Evolutionary conservation across 306 rosid genomes (phyloP), one percentile per base, ranked within the genome.

Genomic region (Arachis hypogaea): DNA sequence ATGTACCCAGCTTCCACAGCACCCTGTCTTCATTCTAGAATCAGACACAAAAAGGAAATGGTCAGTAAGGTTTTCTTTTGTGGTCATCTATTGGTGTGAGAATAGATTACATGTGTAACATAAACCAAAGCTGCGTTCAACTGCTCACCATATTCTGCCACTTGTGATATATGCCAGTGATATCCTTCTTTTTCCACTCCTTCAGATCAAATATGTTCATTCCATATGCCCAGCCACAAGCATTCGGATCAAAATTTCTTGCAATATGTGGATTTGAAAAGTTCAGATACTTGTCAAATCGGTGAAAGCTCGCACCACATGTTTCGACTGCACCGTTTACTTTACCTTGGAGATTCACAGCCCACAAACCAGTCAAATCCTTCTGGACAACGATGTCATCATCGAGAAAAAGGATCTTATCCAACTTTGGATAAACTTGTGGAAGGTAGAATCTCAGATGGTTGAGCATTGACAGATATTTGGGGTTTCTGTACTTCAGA

Each of bases 291-390:
- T 90, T 95, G 89, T 95, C 93, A 63, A 95, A 92, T 52, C 98
- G 88, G 80, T 92, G 96, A 85, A 94, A 95, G 76, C 98, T 95
- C 71, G 79, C 83, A 62, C 96, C 92, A 79, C 99, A 95, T 40
- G 97, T 95, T 88, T 92, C 98, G 44, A 95, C 99, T 1, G 98
- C 99, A 68, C 98, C 99, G 44, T 92, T 95, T 72, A 95, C 99
- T 82, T 95, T 95, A 73, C 96, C 96, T 55, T 72, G 78, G 67
- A 92, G 98, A 82, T 92, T 72, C 63, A 94, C 88, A 11, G 62
- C 72, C 96, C 98, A 95, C 59, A 95, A 75, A 51, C 89, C 92
- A 52, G 88, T 88, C 88, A 95, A 81, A 80, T 95, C 99, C 88
- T 94, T 90, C 89, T 95, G 99, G 71, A 95, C 99, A 74, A 95